Conservation (phyloP, 1,139 yeast genomes). For the Lodderomyces metapsilosis region DNA sequence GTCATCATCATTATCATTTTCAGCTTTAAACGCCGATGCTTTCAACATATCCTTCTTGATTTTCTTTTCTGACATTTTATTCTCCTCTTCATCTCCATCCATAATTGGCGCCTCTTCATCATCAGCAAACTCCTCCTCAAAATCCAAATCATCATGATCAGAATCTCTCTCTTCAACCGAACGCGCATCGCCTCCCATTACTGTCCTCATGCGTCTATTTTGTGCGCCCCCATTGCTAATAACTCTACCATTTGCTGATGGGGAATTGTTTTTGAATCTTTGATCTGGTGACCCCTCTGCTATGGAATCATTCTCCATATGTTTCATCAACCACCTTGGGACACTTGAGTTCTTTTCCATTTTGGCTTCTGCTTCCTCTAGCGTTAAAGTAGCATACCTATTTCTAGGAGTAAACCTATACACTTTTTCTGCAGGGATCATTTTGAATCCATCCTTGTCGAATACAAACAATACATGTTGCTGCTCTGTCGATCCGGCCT, state of each 20-base stretch:
- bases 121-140: conserved; percentile 95
- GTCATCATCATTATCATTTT: conserved; percentile 55
- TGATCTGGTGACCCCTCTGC: conserved; percentile 49
- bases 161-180: conserved; percentile 55
- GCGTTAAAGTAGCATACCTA: conserved; percentile 86
- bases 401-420: conserved; percentile 92
- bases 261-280: conserved; percentile 37
- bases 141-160: conserved; percentile 91
- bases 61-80: conserved; percentile 82
- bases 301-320: conserved; percentile 62
- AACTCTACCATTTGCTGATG: conserved; percentile 16
- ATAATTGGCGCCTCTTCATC: conserved; percentile 98
- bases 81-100: conserved; percentile 96
- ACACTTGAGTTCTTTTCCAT: conserved; percentile 81
- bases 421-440: conserved; percentile 94
- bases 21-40: conserved; percentile 73
- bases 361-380: conserved; percentile 94
- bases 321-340: conserved; percentile 96
- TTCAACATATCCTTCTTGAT: conserved; percentile 88
- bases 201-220: conserved; percentile 43
- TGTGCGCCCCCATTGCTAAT: conserved; percentile 21
- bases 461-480: conserved; percentile 79
- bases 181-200: conserved; percentile 45
- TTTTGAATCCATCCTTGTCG: conserved; percentile 84
- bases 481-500: conserved; percentile 87